A percentile compares a stretch with the other conserved stretches of the same genome.
Evolutionary conservation across 179 eudicot genomes (phyloP).

Genomic region (Heliamphora pulchella): DNA sequence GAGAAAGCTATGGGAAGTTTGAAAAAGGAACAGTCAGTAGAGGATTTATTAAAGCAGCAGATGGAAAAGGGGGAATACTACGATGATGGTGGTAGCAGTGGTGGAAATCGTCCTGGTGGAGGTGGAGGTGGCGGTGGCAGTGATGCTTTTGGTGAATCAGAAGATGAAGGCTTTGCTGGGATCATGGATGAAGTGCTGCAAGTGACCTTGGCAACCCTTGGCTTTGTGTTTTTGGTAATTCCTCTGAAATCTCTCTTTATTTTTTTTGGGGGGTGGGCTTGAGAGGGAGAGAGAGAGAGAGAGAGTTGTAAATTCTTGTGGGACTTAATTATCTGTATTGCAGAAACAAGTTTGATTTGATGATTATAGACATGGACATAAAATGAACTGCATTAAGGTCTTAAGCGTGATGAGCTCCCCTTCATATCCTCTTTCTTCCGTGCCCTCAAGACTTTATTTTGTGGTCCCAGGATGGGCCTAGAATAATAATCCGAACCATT

Average conservation of each 20-base stretch:
- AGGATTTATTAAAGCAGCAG: constrained; percentile 58
- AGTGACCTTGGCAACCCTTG: constrained; percentile 55
- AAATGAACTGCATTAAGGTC: not conserved
- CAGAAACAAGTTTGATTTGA: not conserved
- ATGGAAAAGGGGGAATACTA: constrained; percentile 53
- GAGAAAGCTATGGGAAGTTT: constrained; percentile 51
- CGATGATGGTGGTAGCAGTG: constrained; percentile 40
- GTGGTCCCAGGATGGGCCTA: too few relatives aligned
- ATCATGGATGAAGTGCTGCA: constrained; percentile 48
- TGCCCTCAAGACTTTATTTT: too few relatives aligned
- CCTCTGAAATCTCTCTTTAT: not conserved
- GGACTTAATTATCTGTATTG: not conserved
- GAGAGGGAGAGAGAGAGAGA: too few relatives aligned
- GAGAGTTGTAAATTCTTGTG: not conserved
- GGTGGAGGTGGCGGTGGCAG: constrained; percentile 31
- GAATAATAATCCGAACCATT: too few relatives aligned
- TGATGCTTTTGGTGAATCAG: constrained; percentile 39
- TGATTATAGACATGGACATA: not conserved
- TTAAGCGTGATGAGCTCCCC: too few relatives aligned
- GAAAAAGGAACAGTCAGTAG: constrained; percentile 53
- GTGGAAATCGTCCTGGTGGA: constrained; percentile 28
- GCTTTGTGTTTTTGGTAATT: constrained; percentile 59
- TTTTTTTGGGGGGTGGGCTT: too few relatives aligned
- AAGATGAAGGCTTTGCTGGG: constrained; percentile 43
- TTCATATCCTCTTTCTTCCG: too few relatives aligned